Base-by-base conservation (phyloP, 129 eudicot genomes). In the Flaveria bidentis region DNA sequence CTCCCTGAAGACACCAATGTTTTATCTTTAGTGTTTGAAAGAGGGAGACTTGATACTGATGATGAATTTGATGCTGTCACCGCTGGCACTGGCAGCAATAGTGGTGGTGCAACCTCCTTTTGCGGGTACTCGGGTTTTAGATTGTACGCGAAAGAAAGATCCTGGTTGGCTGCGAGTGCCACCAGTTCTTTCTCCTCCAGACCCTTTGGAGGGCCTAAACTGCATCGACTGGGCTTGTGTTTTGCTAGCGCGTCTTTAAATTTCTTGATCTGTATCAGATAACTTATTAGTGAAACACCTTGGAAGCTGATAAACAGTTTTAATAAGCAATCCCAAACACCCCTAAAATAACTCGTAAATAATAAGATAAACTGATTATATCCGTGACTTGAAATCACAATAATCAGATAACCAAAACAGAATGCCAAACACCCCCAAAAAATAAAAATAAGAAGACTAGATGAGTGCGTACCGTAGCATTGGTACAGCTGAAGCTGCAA, bases 401-500 rank as follows among this genome's bases (percentile, higher is more conserved):
- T 22, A 9, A 22, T 11, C 26, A 22, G 5, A 25, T 25, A 58
- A 20, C 10, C 30, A 1, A 18, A 55, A 55, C 26, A 7, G 1
- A 55, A 55, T 7, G 61, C 61, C 25, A 18, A 7, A 12, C 42
- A 46, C 12, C 57, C 6, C 18, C 2, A 14, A 46, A 11, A 49
- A 15, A 20, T 23, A 18, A 13, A 28, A 28, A 28, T 28, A 2
- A 26, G 22, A 20, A 20, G 22, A 20, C 22, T 20, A 20, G 30
- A 28, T 28, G 30, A 28, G 30, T 3, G 30, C 89, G 53, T 71
- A 90, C 96, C 89, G 96, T 90, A 72, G 96, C 93, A 82, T 90
- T 90, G 74, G 96, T 90, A 56, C 96, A 90, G 67, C 96, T 90
- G 66, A 90, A 90, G 89, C 96, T 88, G 73, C 93, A 88, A 72